Conservation (phyloP, 352 stramenopile genomes). For the Phytophthora tubulina region DNA sequence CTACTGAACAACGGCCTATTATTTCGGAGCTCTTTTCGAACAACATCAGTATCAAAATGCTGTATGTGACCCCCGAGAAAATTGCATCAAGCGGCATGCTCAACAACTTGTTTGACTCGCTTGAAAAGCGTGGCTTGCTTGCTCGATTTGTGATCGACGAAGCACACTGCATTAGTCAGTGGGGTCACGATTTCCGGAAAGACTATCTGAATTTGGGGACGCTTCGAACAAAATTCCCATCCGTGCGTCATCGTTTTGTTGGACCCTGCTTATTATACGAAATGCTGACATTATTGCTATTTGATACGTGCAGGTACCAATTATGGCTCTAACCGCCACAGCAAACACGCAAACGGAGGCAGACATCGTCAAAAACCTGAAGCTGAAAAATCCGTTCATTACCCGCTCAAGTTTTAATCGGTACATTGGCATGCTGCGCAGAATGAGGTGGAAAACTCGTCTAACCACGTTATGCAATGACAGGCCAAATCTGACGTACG, state of each 20-base stretch:
- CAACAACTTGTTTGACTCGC: constrained; percentile 86
- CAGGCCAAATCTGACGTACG: constrained; percentile 88
- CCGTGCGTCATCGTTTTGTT: constrained; percentile 55
- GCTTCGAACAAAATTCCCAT: constrained; percentile 94
- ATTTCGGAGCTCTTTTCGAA: constrained; percentile 88
- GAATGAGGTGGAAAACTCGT: background rate
- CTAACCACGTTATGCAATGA: constrained; percentile 17
- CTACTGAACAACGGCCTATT: constrained; percentile 88
- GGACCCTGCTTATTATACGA: background rate
- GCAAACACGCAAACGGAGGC: constrained; percentile 86
- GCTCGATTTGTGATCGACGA: constrained; percentile 98
- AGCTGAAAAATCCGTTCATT: constrained; percentile 77
- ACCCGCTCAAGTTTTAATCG: constrained; percentile 89
- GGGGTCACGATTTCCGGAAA: constrained; percentile 99
- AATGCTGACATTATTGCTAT: background rate
- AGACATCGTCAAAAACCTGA: constrained; percentile 86
- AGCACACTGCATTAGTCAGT: constrained; percentile 97
- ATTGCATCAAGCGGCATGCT: constrained; percentile 91
- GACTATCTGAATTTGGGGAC: constrained; percentile 97
- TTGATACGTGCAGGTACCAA: constrained; percentile 64
- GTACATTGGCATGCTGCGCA: constrained; percentile 34
- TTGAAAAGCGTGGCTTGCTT: constrained; percentile 86
- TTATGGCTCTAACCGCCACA: constrained; percentile 91
- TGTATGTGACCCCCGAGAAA: constrained; percentile 99
- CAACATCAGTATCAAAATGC: constrained; percentile 93